Base-by-base conservation (phyloP, 306 rosid genomes). In the Erythrophleum fordii region DNA sequence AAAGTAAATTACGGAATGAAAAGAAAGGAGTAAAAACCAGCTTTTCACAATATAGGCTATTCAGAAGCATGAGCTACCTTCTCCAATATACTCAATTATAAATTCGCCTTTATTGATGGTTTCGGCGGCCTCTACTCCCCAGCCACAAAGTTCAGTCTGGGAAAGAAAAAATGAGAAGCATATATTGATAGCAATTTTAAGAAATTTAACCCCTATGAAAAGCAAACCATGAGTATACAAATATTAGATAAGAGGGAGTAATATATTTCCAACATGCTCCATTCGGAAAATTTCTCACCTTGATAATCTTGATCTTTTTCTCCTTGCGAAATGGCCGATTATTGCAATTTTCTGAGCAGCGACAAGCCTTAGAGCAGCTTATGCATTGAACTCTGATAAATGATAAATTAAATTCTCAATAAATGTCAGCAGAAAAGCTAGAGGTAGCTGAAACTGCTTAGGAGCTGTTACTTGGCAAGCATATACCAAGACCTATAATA, bases 91-190 rank as follows among this genome's bases (percentile, higher is more conserved):
- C 89, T 95, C 99, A 62, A 95, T 81, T 74, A 95, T 78, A 77
- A 92, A 93, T 59, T 84, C 91, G 8, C 92, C 99, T 84, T 91
- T 89, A 69, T 84, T 77, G 28, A 95, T 81, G 26, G 80, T 41
- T 86, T 95, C 99, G 16, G 90, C 87, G 0, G 99, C 95, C 88
- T 86, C 97, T 55, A 91, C 99, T 85, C 99, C 99, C 99, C 99
- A 95, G 75, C 99, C 99, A 85, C 99, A 95, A 67, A 83, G 88
- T 83, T 84, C 89, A 18, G 98, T 95, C 99, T 95, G 94, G 65
- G 78, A 77, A 80, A 74, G 17, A 17, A 75, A 53, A 62, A 72
- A 80, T n/a, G 10, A 48, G 71, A 83, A 22, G 18, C 71, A 68
- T 61, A 46, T 42, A 73, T n/a, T 55, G 22, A 45, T 76, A 46